Evolutionary conservation across 2,329 filamentous ascomycete species (phyloP).

Genomic region (Venturia pyrina): DNA sequence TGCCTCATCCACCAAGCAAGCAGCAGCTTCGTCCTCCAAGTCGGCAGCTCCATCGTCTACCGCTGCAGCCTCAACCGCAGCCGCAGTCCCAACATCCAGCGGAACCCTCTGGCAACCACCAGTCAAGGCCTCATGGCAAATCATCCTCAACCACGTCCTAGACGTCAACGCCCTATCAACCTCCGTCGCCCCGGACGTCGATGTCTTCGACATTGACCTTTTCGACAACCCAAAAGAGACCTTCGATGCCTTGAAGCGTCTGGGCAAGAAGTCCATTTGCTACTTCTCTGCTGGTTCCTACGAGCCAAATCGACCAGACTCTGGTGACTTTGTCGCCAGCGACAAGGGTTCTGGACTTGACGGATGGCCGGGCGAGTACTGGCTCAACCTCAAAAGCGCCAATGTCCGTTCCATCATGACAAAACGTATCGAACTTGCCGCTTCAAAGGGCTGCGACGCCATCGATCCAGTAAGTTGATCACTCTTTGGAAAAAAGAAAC

Average conservation of each 20-base stretch:
- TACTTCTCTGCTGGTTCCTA: slow-evolving; percentile 66
- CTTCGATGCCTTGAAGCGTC: slow-evolving; percentile 2
- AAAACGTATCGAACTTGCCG: slow-evolving; percentile 47
- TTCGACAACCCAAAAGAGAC: slow-evolving; percentile 8
- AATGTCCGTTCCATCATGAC: slow-evolving; percentile 56
- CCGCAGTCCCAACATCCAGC: background rate
- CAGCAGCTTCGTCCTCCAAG: background rate
- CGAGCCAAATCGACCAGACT: slow-evolving; percentile 53
- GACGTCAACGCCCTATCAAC: slow-evolving; percentile 18
- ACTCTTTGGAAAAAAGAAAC: too few relatives aligned
- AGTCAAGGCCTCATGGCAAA: slow-evolving; percentile 49
- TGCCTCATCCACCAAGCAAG: background rate
- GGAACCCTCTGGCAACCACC: slow-evolving; percentile 40
- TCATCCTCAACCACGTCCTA: slow-evolving; percentile 41
- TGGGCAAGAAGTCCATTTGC: slow-evolving; percentile 31
- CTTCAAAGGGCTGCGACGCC: slow-evolving; percentile 53
- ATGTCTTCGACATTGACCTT: slow-evolving; percentile 10
- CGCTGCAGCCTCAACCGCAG: background rate
- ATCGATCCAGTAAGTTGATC: slow-evolving; percentile 37
- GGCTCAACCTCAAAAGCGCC: slow-evolving; percentile 50
- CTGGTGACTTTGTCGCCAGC: slow-evolving; percentile 38
- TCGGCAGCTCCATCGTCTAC: background rate
- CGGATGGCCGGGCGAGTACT: slow-evolving; percentile 58
- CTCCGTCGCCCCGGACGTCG: slow-evolving; percentile 3
- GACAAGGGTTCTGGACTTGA: slow-evolving; percentile 50